Evolutionary conservation across 306 rosid genomes (phyloP).

Genomic region (Sphenostylis stenocarpa): DNA sequence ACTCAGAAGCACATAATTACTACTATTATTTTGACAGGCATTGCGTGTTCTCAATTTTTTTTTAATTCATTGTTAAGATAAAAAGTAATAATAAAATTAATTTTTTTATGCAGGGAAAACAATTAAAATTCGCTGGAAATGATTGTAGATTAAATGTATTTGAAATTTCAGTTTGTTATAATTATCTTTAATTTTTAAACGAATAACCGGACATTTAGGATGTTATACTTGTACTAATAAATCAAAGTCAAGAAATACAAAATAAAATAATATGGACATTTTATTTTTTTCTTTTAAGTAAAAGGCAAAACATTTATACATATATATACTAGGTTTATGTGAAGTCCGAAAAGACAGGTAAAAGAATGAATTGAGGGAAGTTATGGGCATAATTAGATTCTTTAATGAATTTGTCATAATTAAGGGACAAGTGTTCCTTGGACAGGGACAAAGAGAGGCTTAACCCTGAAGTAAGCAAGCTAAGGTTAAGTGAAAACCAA

Average conservation of each 20-base stretch:
- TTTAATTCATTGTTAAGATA: not conserved
- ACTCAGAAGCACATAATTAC: not conserved
- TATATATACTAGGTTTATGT: not conserved
- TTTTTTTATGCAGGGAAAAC: not conserved
- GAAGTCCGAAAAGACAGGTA: not conserved
- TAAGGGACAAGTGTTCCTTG: not conserved
- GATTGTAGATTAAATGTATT: not conserved
- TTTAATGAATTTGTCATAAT: slow-evolving; percentile 24
- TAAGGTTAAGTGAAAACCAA: not conserved
- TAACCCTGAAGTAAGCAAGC: slow-evolving; percentile 29
- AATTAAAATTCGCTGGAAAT: not conserved
- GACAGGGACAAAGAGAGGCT: slow-evolving; percentile 1
- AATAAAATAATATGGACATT: too few relatives aligned
- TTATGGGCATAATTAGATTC: not conserved
- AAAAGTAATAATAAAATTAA: not conserved
- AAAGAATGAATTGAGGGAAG: not conserved
- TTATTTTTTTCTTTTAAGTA: too few relatives aligned
- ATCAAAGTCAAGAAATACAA: too few relatives aligned
- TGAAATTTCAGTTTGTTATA: not conserved
- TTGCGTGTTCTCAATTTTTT: not conserved
- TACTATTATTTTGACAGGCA: not conserved
- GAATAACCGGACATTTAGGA: not conserved
- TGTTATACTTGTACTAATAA: too few relatives aligned
- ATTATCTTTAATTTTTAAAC: not conserved
- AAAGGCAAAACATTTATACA: too few relatives aligned